Conservation (phyloP, 192 early-diverging fungal genomes). For the Gaertneriomyces sp. region DNA sequence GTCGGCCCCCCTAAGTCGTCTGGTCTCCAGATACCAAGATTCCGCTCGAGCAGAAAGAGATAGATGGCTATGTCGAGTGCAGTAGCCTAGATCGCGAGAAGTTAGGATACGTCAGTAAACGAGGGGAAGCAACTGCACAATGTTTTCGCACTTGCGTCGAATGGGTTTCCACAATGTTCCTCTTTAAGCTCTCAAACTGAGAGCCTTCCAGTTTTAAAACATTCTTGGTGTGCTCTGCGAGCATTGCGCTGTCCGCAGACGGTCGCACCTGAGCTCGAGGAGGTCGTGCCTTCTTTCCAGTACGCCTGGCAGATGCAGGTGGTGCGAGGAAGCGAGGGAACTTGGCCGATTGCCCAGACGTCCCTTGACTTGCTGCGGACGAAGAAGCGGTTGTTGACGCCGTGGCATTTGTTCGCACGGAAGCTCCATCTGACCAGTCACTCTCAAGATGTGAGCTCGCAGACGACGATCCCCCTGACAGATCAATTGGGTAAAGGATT, state of each 20-base stretch:
- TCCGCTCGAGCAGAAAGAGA: slow-evolving; percentile 6
- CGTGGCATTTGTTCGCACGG: too few relatives aligned
- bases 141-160: background rate
- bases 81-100: background rate
- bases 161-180: background rate
- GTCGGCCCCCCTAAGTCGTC: background rate
- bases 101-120: background rate
- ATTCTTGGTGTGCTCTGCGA: background rate
- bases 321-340: too few relatives aligned
- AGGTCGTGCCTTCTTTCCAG: too few relatives aligned
- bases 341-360: too few relatives aligned
- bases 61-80: slow-evolving; percentile 14
- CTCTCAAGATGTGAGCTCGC: too few relatives aligned
- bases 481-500: too few relatives aligned
- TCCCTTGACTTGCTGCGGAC: too few relatives aligned
- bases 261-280: too few relatives aligned
- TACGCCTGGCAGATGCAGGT: too few relatives aligned
- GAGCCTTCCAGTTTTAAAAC: background rate
- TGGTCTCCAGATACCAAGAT: slow-evolving; percentile 3
- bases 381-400: too few relatives aligned
- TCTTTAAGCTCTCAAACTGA: background rate
- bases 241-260: background rate
- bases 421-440: too few relatives aligned
- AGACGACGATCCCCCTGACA: too few relatives aligned
- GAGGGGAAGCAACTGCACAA: background rate